Evolutionary conservation across 805 yeast species (phyloP).

Genomic region (Starmerella bacillaris): DNA sequence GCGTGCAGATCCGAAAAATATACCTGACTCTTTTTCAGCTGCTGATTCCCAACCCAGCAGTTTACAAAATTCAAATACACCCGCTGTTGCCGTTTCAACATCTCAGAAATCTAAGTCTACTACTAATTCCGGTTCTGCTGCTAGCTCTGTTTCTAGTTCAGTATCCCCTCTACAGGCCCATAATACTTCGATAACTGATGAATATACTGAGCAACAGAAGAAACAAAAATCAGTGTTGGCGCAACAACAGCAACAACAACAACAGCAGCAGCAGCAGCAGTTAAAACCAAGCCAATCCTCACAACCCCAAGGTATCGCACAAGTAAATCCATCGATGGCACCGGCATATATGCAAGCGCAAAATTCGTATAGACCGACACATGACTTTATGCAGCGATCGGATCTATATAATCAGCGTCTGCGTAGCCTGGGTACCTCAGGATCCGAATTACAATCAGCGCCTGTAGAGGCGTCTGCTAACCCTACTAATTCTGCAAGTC

Average conservation of each 20-base stretch:
- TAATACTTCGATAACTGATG: neutral
- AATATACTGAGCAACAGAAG: neutral
- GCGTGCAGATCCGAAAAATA: constrained; percentile 1
- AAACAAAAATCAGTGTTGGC: neutral
- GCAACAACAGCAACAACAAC: constrained; percentile 4
- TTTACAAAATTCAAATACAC: neutral
- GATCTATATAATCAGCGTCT: constrained; percentile 4
- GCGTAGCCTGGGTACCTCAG: constrained; percentile 6
- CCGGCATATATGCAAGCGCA: constrained; percentile 2
- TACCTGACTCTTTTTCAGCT: neutral
- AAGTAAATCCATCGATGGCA: neutral
- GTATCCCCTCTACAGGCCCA: neutral
- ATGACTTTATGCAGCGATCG: neutral
- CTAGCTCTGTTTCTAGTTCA: neutral
- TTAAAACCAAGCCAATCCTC: neutral
- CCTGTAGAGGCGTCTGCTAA: constrained; percentile 16
- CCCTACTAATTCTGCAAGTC: constrained; percentile 6
- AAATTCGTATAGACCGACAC: constrained; percentile 1
- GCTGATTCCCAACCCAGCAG: neutral
- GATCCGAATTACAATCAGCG: constrained; percentile 8
- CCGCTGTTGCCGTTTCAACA: neutral
- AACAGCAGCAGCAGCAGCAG: constrained; percentile 2
- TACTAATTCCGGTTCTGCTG: neutral
- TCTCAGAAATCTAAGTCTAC: constrained; percentile 1
- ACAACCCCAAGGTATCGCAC: constrained; percentile 1